phyloP scores from a whole-genome alignment of 257 asterid species.

The Verbascum thapsus region DNA sequence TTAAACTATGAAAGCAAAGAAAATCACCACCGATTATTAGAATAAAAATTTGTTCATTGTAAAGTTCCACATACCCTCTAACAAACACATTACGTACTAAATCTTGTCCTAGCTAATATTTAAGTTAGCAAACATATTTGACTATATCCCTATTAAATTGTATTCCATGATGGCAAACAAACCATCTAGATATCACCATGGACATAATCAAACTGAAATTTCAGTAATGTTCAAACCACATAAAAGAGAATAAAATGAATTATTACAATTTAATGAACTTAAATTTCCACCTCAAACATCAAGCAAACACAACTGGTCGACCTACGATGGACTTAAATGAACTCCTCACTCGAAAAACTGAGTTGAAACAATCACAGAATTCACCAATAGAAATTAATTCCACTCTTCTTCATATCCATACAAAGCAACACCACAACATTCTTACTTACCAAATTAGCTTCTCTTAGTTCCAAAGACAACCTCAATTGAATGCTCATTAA shows the following conservation, averaged over 20 bases:
- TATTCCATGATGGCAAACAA: constrained; percentile 4
- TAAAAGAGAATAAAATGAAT: not conserved
- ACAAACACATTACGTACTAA: not conserved
- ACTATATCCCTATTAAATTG: not conserved
- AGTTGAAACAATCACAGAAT: not conserved
- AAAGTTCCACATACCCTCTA: not conserved
- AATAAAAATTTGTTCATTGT: not conserved
- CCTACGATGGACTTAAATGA: not conserved
- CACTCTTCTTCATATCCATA: not conserved
- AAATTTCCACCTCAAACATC: too few species aligned
- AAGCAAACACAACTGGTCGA: too few species aligned
- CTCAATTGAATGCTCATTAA: not conserved
- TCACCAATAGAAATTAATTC: not conserved
- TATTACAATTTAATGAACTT: not conserved
- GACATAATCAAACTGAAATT: not conserved
- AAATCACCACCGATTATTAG: constrained; percentile 13
- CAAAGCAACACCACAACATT: not conserved
- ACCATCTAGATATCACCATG: not conserved
- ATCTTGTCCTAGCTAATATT: not conserved
- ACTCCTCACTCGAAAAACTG: not conserved
- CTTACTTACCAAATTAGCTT: not conserved
- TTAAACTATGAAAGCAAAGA: constrained; percentile 1
- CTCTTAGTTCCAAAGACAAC: not conserved
- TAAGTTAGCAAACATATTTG: not conserved
- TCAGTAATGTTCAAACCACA: not conserved